phyloP scores from a whole-genome alignment of 2,329 filamentous ascomycete species.

The Exophiala mesophila region DNA sequence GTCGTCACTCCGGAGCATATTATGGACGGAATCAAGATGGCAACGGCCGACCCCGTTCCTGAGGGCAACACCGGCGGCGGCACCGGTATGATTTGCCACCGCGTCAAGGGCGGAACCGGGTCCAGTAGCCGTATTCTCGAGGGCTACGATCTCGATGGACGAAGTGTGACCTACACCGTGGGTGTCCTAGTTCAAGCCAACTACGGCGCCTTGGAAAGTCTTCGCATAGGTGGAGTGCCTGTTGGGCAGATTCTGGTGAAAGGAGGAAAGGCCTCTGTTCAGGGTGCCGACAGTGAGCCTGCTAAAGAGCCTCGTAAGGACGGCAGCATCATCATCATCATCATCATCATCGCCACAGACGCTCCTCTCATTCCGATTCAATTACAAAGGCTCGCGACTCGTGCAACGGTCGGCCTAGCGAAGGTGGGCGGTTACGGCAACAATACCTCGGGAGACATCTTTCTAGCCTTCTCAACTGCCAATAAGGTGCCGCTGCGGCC shows the following conservation, averaged over 20 bases:
- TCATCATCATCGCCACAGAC: conserved; percentile 42
- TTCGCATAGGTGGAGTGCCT: conserved; percentile 57
- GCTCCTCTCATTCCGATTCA: conserved; percentile 56
- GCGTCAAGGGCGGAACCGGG: conserved; percentile 64
- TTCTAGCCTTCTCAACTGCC: conserved; percentile 62
- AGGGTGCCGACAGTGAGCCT: conserved; percentile 14
- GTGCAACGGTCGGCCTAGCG: conserved; percentile 57
- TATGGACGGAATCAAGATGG: neutral
- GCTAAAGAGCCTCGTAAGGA: neutral
- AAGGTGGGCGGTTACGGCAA: conserved; percentile 56
- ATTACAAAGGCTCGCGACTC: conserved; percentile 54
- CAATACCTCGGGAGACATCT: conserved; percentile 62
- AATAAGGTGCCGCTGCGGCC: conserved; percentile 47
- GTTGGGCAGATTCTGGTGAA: conserved; percentile 54
- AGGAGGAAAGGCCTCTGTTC: conserved; percentile 39
- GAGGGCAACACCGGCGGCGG: conserved; percentile 64
- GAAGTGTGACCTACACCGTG: too few relatives aligned
- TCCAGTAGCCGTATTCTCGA: conserved; percentile 50
- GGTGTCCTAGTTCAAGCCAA: conserved; percentile 62
- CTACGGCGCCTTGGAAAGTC: conserved; percentile 54
- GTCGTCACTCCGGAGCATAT: neutral
- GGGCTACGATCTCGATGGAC: conserved; percentile 32
- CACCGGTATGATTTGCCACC: conserved; percentile 63
- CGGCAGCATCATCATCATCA: conserved; percentile 1
- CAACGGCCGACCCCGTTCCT: neutral